Percentiles rank a stretch among this genome's conserved stretches.
phyloP scores from a whole-genome alignment of 2,329 filamentous ascomycete genomes.

The Aspergillus novoparasiticus region DNA sequence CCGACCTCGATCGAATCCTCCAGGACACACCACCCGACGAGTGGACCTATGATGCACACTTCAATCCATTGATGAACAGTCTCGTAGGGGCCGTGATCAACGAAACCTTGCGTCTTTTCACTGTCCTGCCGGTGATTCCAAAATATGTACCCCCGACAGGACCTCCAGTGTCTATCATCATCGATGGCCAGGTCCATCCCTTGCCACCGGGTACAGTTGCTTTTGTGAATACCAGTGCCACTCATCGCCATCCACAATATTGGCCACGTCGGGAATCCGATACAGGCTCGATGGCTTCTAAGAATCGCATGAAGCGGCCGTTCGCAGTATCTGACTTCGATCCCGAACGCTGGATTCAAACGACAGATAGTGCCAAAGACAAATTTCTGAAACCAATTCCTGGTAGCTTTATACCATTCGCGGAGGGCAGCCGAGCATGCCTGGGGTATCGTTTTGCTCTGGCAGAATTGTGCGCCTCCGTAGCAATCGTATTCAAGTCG shows the following conservation, averaged over 20 bases:
- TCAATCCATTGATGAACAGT: background rate
- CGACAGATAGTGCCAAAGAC: too few relatives aligned
- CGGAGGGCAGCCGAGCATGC: constrained; percentile 1
- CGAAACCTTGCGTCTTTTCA: constrained; percentile 5
- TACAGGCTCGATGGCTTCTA: background rate
- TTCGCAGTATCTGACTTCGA: too few relatives aligned
- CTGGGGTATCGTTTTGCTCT: constrained; percentile 3
- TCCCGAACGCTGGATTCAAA: too few relatives aligned
- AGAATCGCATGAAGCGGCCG: too few relatives aligned
- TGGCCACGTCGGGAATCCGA: constrained; percentile 3
- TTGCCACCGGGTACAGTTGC: background rate
- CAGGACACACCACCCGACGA: background rate
- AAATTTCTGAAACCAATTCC: background rate
- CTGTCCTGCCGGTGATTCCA: constrained; percentile 5
- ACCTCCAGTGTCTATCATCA: background rate
- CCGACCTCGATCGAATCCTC: constrained; percentile 2
- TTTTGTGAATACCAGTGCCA: background rate
- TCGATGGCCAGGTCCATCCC: background rate
- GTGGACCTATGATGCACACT: constrained; percentile 5
- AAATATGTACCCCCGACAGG: constrained; percentile 1
- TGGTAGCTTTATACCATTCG: constrained; percentile 3
- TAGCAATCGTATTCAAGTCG: background rate
- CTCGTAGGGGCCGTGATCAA: constrained; percentile 2
- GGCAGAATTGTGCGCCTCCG: constrained; percentile 3
- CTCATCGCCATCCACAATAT: constrained; percentile 4